Base-by-base conservation (phyloP, 345 rosid genomes). In the Corymbia maculata region DNA sequence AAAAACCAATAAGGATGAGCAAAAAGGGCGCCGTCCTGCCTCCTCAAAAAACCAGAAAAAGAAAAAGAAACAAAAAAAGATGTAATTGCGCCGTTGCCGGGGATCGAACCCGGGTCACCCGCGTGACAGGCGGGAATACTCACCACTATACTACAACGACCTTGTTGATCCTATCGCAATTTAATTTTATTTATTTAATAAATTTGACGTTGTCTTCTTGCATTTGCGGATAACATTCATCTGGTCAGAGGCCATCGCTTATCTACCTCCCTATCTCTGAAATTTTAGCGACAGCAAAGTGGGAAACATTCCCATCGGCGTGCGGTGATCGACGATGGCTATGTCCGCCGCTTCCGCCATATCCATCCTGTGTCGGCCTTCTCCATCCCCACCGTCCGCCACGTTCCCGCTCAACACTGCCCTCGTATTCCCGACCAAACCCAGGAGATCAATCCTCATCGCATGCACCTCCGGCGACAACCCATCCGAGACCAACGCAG, bases 21-120 rank as follows among this genome's bases (percentile, higher is more conserved):
- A 0, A 4, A 36, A 75, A 75, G 49, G 82, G 49, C 82, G 82
- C 82, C 82, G 82, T 42, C 49, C 0, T 1, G 2, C 82, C 82
- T 3, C 47, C 0, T 26, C 80, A 1, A 1, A 36, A 70, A 8
- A 2, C 47, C 1, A 0, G 3, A 64, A 64, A 64, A 13, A 0
- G 0, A 10, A 12, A 42, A 19, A 5, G 32, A 4, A 19, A 9
- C 0, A 17, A 17, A 0, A 7, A 4, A 4, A 7, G 5, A 14
- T 0, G 13, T 1, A 22, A 9, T 0, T 0, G 42, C 98, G 94
- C 97, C 97, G 95, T 92, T 95, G 96, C 98, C 95, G 97, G 98
- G 95, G 96, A 95, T 96, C 98, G 98, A 97, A 95, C 97, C 95
- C 97, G 95, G 97, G 97, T 95, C 97, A 88, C 95, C 96, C 97